These are phyloP conservation scores for Triticum timopheevii DNA, from an alignment of 176 grass and related monocot genomes.

Conservation along the genomic window DNA sequence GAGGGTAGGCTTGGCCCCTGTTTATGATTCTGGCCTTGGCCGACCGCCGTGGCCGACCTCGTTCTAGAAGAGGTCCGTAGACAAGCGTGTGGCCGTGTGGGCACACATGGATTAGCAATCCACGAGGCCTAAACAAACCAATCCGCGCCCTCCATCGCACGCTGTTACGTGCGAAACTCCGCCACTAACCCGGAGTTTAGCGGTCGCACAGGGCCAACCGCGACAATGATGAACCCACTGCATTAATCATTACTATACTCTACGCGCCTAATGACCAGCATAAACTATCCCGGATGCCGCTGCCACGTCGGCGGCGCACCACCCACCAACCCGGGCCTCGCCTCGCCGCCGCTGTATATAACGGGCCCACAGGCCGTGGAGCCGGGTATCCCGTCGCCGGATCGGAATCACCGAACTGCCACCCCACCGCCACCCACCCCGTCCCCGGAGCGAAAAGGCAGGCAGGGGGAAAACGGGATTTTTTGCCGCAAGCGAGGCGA, in stretches of 20 bases:
- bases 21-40: too few species aligned
- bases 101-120: neutral
- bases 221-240: slow-evolving; percentile 30
- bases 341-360: slow-evolving; percentile 27
- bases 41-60: neutral
- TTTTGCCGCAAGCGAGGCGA: slow-evolving; percentile 29
- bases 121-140: neutral
- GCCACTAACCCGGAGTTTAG: neutral
- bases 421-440: neutral
- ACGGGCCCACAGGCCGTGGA: neutral
- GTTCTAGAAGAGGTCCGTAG: neutral
- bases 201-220: neutral
- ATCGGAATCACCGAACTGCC: slow-evolving; percentile 17
- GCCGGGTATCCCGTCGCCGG: neutral
- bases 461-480: neutral
- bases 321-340: slow-evolving; percentile 21
- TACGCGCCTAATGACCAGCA: slow-evolving; percentile 35
- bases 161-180: neutral
- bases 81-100: neutral
- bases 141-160: neutral
- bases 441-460: neutral
- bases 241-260: slow-evolving; percentile 20
- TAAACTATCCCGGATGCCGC: neutral
- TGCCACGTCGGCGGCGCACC: slow-evolving; percentile 20
- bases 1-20: too few species aligned